Evolutionary conservation across 1,139 yeast genomes (phyloP), one percentile per base, ranked within the genome.

Genomic region (Meyerozyma guilliermondii): DNA sequence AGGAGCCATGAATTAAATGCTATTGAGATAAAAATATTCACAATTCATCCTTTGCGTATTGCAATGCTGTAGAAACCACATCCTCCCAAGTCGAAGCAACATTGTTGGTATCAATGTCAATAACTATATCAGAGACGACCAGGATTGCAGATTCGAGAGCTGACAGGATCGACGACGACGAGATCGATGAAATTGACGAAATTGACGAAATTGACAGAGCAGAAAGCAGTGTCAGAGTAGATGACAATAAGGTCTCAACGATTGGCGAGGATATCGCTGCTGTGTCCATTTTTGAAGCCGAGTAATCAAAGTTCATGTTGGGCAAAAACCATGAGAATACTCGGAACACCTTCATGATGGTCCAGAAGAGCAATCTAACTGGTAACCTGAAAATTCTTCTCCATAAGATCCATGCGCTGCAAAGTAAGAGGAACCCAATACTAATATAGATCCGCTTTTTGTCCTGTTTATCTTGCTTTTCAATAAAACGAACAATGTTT

Each of bases 381-480:
- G 91, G 91, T 11, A 75, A 65, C 51, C 74, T 68, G 35, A 84
- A 61, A 3, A 84, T 66, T 43, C 91, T 65, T 49, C 83, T 63
- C 81, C 85, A 84, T 2, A 83, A 49, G 17, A 84, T 79, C 84
- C 87, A 83, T 3, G 64, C 55, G 48, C 85, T 66, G 30, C 82
- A 83, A 2, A 72, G 49, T 3, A 72, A 64, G 44, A 84, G 71
- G 49, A 84, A 80, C 16, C 78, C 80, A 38, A 83, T 53, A 26
- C 87, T 71, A 41, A 76, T 59, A 49, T 80, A 78, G 54, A 84
- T 83, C 43, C 79, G 65, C 40, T 76, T 66, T 41, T 85, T 70
- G 53, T 85, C 92, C 47, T 73, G 64, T 43, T 72, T 68, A 52
- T 85, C 88, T 41, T 87, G 86, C 53, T 79, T 79, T 52, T 83